These are phyloP conservation scores for Fomitopsis serialis DNA, from an alignment of 768 basidiomycete genomes.

Conservation along the genomic window DNA sequence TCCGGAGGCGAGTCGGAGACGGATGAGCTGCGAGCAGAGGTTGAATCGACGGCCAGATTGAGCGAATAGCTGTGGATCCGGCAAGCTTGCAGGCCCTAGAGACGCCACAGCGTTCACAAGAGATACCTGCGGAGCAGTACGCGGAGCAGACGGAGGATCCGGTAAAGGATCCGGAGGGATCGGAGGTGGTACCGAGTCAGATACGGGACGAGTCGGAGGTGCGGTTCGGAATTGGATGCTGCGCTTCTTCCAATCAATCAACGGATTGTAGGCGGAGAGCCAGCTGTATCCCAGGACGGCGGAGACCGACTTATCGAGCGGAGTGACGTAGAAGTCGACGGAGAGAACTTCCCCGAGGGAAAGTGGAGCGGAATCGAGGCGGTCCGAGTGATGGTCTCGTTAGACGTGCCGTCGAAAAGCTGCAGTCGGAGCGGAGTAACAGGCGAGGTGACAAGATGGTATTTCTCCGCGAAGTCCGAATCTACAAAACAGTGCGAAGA, in stretches of 20 bases:
- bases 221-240: not conserved
- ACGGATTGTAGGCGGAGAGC: not conserved
- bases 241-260: not conserved
- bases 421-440: not conserved
- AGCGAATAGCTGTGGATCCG: not conserved
- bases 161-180: not conserved
- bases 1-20: not conserved
- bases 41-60: not conserved
- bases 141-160: not conserved
- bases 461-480: not conserved
- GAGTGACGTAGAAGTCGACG: slow-evolving; percentile 8
- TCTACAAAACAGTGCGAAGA: slow-evolving; percentile 4
- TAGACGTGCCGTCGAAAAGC: slow-evolving; percentile 2
- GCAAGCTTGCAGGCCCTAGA: not conserved
- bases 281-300: not conserved
- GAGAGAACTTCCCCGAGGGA: too few species aligned
- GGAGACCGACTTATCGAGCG: not conserved
- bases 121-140: not conserved
- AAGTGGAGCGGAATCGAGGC: not conserved
- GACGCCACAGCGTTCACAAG: not conserved
- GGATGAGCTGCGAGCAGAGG: not conserved
- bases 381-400: not conserved
- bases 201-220: not conserved
- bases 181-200: not conserved
- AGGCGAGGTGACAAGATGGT: not conserved